These are phyloP conservation scores for Spizellomyces sp. DNA, from an alignment of 192 early-diverging fungal species.

Conservation along the genomic window DNA sequence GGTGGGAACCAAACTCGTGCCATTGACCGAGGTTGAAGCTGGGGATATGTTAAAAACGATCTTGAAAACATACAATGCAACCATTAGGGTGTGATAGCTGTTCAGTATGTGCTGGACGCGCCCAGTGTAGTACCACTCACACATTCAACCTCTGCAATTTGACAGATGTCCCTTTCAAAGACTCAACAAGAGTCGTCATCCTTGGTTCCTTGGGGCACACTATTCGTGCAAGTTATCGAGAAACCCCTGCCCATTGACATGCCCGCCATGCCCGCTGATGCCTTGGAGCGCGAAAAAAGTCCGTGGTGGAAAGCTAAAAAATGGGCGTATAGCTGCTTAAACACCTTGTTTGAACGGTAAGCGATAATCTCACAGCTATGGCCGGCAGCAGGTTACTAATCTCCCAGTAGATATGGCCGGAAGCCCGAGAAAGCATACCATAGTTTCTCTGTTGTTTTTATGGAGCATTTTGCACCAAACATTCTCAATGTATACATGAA, in stretches of 20 bases:
- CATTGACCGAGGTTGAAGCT: constrained; percentile 69
- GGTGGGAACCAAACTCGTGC: constrained; percentile 70
- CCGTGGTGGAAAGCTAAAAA: constrained; percentile 94
- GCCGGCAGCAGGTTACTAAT: background rate
- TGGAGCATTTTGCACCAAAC: constrained; percentile 87
- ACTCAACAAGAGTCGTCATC: constrained; percentile 65
- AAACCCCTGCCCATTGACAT: constrained; percentile 15
- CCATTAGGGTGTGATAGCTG: constrained; percentile 55
- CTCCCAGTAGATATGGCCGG: constrained; percentile 12
- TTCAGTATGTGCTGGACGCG: background rate
- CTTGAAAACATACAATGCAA: constrained; percentile 78
- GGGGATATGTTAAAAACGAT: constrained; percentile 83
- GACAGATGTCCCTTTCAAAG: constrained; percentile 54
- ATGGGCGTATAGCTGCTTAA: constrained; percentile 86
- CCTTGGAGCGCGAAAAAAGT: constrained; percentile 78
- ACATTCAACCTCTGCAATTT: background rate
- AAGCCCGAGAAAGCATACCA: constrained; percentile 40
- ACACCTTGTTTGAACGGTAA: constrained; percentile 72
- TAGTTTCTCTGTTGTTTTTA: constrained; percentile 80
- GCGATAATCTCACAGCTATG: background rate
- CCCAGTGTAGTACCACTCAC: no score
- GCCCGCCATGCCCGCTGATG: constrained; percentile 43
- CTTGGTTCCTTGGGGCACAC: constrained; percentile 86
- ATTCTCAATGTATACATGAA: constrained; percentile 83
- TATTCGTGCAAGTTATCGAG: constrained; percentile 73